Evolutionary conservation across 495 filamentous ascomycete species (phyloP).

Genomic region (Xanthoparmelia taractica): DNA sequence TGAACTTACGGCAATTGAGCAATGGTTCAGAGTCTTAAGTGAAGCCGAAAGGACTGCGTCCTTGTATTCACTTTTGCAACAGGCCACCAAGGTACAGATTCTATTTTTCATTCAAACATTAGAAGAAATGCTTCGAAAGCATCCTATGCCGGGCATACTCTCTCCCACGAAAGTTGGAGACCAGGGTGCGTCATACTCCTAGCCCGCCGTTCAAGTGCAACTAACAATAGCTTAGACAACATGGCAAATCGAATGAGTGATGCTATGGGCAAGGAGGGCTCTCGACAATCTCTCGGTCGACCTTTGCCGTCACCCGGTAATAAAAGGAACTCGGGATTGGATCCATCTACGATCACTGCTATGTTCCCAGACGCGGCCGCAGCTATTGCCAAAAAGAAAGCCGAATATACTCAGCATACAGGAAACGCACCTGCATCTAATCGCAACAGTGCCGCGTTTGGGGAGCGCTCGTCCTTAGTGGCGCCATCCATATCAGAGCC

Average conservation of each 20-base stretch:
- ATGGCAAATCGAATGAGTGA: constrained; percentile 96
- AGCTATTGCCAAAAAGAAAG: constrained; percentile 94
- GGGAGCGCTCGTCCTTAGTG: constrained; percentile 68
- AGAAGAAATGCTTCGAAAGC: constrained; percentile 96
- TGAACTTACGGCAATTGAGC: constrained; percentile 95
- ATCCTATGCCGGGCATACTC: constrained; percentile 93
- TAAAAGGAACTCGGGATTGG: constrained; percentile 87
- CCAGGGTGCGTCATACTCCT: constrained; percentile 57
- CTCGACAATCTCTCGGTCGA: constrained; percentile 75
- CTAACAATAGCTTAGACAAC: constrained; percentile 55
- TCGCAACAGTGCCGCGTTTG: constrained; percentile 81
- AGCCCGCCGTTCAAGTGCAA: background rate
- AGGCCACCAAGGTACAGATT: constrained; percentile 97
- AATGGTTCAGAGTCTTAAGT: constrained; percentile 97
- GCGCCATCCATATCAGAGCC: constrained; percentile 71
- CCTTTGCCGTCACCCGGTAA: constrained; percentile 69
- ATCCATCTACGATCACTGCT: constrained; percentile 88
- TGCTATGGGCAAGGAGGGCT: constrained; percentile 92
- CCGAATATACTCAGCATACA: constrained; percentile 90
- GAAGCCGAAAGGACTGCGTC: constrained; percentile 95
- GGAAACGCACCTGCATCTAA: constrained; percentile 85
- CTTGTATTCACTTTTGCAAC: constrained; percentile 89
- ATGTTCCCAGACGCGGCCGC: constrained; percentile 99
- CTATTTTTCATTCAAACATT: constrained; percentile 98
- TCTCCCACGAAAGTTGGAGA: constrained; percentile 92